Conservation (phyloP, 2,329 filamentous ascomycete species). For the Colletotrichum sansevieriae region DNA sequence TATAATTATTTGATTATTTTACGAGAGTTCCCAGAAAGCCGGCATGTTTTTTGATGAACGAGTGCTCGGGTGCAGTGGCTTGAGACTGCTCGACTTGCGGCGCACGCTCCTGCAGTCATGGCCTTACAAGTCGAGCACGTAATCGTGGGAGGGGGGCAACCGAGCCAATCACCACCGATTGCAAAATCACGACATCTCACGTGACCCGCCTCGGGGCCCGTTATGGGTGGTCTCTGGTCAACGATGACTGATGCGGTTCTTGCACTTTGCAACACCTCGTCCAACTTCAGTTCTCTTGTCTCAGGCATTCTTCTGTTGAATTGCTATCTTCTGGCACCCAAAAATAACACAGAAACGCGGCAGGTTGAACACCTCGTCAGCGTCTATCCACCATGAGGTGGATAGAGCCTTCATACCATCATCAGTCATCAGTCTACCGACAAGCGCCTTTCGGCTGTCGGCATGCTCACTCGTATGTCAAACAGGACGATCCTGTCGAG, state of each 20-base stretch:
- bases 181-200: slow-evolving; percentile 44
- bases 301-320: slow-evolving; percentile 27
- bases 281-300: slow-evolving; percentile 6
- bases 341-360: slow-evolving; percentile 18
- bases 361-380: slow-evolving; percentile 38
- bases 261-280: slow-evolving; percentile 33
- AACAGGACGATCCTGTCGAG: slow-evolving; percentile 26
- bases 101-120: neutral
- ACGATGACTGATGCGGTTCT: slow-evolving; percentile 38
- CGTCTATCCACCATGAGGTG: slow-evolving; percentile 22
- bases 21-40: no score
- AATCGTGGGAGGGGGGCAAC: slow-evolving; percentile 22
- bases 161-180: slow-evolving; percentile 34
- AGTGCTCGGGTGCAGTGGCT: no score
- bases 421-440: slow-evolving; percentile 34
- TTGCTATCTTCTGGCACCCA: slow-evolving; percentile 39
- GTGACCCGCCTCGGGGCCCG: slow-evolving; percentile 31
- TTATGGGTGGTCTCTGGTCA: slow-evolving; percentile 32
- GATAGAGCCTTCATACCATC: slow-evolving; percentile 35
- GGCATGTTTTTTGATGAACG: no score
- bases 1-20: no score
- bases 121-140: slow-evolving; percentile 34
- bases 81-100: no score
- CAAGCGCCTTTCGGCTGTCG: slow-evolving; percentile 34
- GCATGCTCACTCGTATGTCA: slow-evolving; percentile 17